Evolutionary conservation across 2,329 filamentous ascomycete species (phyloP).

Genomic region (Microdochium nivale): DNA sequence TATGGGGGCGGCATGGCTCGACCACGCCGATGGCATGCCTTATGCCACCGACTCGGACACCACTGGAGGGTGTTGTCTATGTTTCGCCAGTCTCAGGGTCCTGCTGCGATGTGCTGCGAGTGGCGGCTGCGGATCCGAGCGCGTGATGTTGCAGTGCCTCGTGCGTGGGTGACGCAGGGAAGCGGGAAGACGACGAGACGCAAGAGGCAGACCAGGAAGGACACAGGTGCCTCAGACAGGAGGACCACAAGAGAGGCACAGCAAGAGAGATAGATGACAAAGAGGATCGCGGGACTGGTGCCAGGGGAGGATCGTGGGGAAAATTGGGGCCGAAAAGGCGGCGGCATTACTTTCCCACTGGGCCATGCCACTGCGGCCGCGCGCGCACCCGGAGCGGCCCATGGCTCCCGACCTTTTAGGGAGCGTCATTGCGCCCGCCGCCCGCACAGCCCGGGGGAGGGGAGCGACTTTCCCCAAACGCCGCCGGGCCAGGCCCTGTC

Average conservation of each 20-base stretch:
- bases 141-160: too few species aligned
- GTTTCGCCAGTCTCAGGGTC: not conserved
- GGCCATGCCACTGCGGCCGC: not conserved
- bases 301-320: not conserved
- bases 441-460: not conserved
- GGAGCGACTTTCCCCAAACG: too few species aligned
- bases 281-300: not conserved
- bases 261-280: not conserved
- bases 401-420: too few species aligned
- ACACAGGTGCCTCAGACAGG: too few species aligned
- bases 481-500: not conserved
- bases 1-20: constrained; percentile 8
- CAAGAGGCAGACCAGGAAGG: too few species aligned
- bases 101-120: too few species aligned
- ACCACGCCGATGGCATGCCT: constrained; percentile 7
- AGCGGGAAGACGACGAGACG: too few species aligned
- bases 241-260: too few species aligned
- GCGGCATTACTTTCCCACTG: not conserved
- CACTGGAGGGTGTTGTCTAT: not conserved
- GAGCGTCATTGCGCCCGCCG: not conserved
- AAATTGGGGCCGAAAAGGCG: not conserved
- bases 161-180: too few species aligned
- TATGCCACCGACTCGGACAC: constrained; percentile 2
- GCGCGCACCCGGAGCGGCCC: not conserved
- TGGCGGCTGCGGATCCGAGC: too few species aligned